A percentile compares a stretch with the other conserved stretches of the same genome.
Evolutionary conservation across 2,329 filamentous ascomycete species (phyloP).

Genomic region (Talaromyces rugulosus): DNA sequence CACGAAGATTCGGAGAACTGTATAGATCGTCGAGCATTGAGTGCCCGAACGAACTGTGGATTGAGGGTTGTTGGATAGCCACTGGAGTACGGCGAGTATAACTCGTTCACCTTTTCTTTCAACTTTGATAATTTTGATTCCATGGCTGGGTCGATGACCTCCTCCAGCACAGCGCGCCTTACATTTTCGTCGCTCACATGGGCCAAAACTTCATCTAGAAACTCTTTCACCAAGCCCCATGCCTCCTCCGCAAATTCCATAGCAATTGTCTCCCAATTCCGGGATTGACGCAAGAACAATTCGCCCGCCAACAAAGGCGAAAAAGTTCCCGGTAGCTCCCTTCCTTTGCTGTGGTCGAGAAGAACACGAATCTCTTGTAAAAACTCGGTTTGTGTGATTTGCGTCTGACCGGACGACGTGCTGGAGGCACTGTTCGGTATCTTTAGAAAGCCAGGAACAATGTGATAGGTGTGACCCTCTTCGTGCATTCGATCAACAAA

Average conservation of each 20-base stretch:
- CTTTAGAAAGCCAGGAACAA: background rate
- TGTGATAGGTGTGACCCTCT: conserved; percentile 4
- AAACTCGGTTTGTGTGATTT: background rate
- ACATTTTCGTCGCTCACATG: conserved; percentile 10
- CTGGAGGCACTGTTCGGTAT: background rate
- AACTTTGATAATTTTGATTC: background rate
- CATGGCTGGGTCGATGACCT: conserved; percentile 11
- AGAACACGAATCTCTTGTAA: conserved; percentile 1
- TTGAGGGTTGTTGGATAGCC: conserved; percentile 35
- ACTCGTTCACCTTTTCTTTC: conserved; percentile 26
- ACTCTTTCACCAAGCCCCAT: conserved; percentile 7
- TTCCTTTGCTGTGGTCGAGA: conserved; percentile 11
- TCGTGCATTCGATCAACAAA: conserved; percentile 8
- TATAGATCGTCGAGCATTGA: conserved; percentile 17
- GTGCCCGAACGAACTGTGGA: conserved; percentile 25
- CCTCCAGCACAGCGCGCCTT: conserved; percentile 5
- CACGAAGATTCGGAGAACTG: background rate
- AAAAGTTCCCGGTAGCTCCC: conserved; percentile 10
- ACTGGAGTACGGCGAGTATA: conserved; percentile 44
- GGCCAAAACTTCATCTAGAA: conserved; percentile 7
- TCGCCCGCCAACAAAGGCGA: conserved; percentile 10
- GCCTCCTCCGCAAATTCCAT: conserved; percentile 1
- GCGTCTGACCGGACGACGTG: background rate
- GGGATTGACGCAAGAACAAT: conserved; percentile 8
- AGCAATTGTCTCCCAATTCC: conserved; percentile 8